Base-by-base conservation (phyloP, 192 early-diverging fungal genomes). In the Coemansia sp. region DNA sequence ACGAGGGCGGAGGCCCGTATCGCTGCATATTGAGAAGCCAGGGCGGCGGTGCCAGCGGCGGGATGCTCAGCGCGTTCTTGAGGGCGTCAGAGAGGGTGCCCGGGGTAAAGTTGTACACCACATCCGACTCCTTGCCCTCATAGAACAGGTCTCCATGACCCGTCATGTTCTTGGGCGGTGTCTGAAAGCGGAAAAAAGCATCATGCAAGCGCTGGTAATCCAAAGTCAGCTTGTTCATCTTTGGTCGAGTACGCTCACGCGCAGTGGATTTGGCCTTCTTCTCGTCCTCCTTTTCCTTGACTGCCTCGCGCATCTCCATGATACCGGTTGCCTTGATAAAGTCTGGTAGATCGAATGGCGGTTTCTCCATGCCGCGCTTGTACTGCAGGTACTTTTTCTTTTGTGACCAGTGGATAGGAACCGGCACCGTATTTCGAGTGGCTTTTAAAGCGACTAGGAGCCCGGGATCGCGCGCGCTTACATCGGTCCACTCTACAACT, bases 1-100 rank as follows among this genome's bases (percentile, higher is more conserved):
- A 99, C 56, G 89, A 92, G 5, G 96, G 95, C 36, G 97, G 97
- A 16, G 93, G 94, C 1, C 97, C 97, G 69, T 94, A 91, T 21
- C 96, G 86, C 84, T 99, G 97, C 97, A 99, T 99, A 67, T 95
- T 95, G 66, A 98, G 88, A 36, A 99, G 82, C 96, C 96, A 99
- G 20, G 97, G 97, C 38, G 94, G 94, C 21, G 97, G 94, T 2
- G 95, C 94, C 43, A 94, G 76, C 5, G 92, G 92, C 48, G 95
- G 94, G 69, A 98, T 95, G 45, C 87, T 91, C 13, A 99, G 85
- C 0, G 97, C 97, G 5, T 77, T 83, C 51, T 88, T 90, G 13
- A 99, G 77, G n/a, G 92, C 91, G 43, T 94, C 92, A 13, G 90
- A 92, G 13, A 99, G 71, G 20, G 74, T 55, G 3, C 97, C 96